Evolutionary conservation across 2,329 filamentous ascomycete species (phyloP).

Genomic region (Colletotrichum eremochloae): DNA sequence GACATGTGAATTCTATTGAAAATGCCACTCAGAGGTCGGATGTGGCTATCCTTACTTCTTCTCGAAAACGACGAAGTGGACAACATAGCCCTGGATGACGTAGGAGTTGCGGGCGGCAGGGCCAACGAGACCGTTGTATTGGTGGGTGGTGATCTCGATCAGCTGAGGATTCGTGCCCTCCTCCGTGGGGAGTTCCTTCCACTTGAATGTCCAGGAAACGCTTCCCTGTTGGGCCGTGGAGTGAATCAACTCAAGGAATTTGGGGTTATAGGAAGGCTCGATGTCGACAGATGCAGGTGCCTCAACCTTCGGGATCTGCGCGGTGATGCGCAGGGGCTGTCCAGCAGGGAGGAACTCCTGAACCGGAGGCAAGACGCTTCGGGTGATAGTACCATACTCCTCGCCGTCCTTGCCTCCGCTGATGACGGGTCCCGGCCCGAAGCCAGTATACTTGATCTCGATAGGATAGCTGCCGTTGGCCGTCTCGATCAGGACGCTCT

Average conservation of each 20-base stretch:
- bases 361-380: neutral
- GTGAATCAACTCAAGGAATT: neutral
- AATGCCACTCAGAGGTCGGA: constrained; percentile 13
- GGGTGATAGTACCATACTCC: neutral
- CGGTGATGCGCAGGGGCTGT: constrained; percentile 13
- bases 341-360: constrained; percentile 2
- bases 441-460: neutral
- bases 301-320: constrained; percentile 7
- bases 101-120: constrained; percentile 4
- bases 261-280: constrained; percentile 12
- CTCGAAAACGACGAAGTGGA: constrained; percentile 14
- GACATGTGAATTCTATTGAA: constrained; percentile 18
- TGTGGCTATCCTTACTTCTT: constrained; percentile 22
- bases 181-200: neutral
- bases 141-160: constrained; percentile 5
- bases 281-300: neutral
- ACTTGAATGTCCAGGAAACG: constrained; percentile 19
- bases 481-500: neutral
- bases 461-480: neutral
- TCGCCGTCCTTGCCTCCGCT: neutral
- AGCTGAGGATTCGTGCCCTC: constrained; percentile 9
- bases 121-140: constrained; percentile 5
- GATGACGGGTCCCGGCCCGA: neutral
- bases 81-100: constrained; percentile 10
- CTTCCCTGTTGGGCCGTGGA: neutral